These are phyloP conservation scores for Phoma sp. DNA, from an alignment of 2,329 filamentous ascomycete species.

Conservation along the genomic window DNA sequence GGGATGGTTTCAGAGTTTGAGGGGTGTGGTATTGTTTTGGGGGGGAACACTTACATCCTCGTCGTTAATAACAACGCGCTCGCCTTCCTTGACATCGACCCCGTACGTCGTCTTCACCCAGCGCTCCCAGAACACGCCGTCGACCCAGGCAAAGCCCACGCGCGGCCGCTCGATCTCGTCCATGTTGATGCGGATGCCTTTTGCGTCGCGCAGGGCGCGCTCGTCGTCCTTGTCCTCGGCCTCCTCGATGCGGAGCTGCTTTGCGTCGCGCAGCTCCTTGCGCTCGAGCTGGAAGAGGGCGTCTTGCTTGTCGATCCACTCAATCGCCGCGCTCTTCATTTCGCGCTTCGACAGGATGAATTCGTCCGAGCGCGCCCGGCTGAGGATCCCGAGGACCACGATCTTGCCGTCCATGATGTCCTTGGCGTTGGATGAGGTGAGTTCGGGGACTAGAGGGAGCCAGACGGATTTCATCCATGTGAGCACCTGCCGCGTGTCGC, in stretches of 20 bases:
- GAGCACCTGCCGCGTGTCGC: conserved; percentile 79
- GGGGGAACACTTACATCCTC: conserved; percentile 74
- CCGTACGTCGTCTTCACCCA: conserved; percentile 97
- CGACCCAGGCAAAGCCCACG: conserved; percentile 95
- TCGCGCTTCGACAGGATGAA: conserved; percentile 82
- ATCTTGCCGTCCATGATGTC: conserved; percentile 96
- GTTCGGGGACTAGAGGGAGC: conserved; percentile 92
- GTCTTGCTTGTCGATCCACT: conserved; percentile 98
- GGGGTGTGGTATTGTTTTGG: not conserved
- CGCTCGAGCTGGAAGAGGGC: conserved; percentile 90
- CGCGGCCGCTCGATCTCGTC: conserved; percentile 85
- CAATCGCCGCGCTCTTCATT: conserved; percentile 91
- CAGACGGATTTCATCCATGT: conserved; percentile 96
- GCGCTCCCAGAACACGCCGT: conserved; percentile 95
- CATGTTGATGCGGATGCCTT: conserved; percentile 91
- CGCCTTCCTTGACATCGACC: conserved; percentile 82
- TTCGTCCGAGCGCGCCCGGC: conserved; percentile 77
- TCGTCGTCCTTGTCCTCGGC: conserved; percentile 93
- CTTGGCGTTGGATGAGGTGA: conserved; percentile 86
- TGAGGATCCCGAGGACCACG: conserved; percentile 90
- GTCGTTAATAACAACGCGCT: conserved; percentile 94
- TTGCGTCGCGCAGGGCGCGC: conserved; percentile 82
- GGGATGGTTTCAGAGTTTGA: too few relatives aligned
- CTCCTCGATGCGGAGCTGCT: conserved; percentile 94
- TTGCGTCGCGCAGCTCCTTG: conserved; percentile 90